Percentiles rank a stretch among this genome's conserved stretches.
These are phyloP conservation scores for Glaciozyma martinii DNA, from an alignment of 768 basidiomycete species.

Conservation along the genomic window DNA sequence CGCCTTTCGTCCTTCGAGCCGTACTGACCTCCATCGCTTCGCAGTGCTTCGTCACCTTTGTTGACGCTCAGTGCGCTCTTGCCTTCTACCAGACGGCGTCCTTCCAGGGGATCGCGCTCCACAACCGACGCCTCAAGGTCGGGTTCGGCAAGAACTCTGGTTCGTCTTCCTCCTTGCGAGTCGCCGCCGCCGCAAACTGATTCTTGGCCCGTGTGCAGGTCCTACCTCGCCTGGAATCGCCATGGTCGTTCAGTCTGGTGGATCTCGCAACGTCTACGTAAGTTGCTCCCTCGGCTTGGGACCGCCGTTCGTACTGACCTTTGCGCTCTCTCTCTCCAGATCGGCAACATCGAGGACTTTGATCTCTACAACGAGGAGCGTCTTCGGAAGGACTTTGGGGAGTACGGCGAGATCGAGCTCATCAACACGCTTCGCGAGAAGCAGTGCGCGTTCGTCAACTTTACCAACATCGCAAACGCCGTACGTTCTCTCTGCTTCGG, in stretches of 20 bases:
- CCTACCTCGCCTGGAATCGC: slow-evolving; percentile 73
- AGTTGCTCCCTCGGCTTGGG: neutral
- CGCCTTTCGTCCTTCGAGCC: slow-evolving; percentile 34
- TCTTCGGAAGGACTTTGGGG: slow-evolving; percentile 84
- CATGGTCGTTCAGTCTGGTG: slow-evolving; percentile 81
- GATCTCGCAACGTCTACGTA: slow-evolving; percentile 85
- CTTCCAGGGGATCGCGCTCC: slow-evolving; percentile 78
- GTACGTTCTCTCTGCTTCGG: slow-evolving; percentile 1
- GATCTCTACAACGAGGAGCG: slow-evolving; percentile 82
- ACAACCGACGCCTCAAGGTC: slow-evolving; percentile 88
- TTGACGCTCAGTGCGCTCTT: slow-evolving; percentile 84
- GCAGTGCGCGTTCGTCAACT: slow-evolving; percentile 94
- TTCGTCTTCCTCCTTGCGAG: too few relatives aligned
- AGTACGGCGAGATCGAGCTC: slow-evolving; percentile 93
- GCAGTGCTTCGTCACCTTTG: slow-evolving; percentile 59
- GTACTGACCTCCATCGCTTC: slow-evolving; percentile 12
- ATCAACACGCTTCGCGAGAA: slow-evolving; percentile 43
- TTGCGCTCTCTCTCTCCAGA: slow-evolving; percentile 4
- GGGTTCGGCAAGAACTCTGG: slow-evolving; percentile 54
- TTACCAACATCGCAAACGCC: slow-evolving; percentile 86
- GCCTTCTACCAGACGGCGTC: slow-evolving; percentile 90
- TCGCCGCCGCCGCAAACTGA: too few relatives aligned
- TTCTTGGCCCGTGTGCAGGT: slow-evolving; percentile 54
- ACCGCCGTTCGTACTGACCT: neutral
- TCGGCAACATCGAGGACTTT: slow-evolving; percentile 70